Conservation (phyloP, 108 stramenopile species). For the Nitzschia sp. region DNA sequence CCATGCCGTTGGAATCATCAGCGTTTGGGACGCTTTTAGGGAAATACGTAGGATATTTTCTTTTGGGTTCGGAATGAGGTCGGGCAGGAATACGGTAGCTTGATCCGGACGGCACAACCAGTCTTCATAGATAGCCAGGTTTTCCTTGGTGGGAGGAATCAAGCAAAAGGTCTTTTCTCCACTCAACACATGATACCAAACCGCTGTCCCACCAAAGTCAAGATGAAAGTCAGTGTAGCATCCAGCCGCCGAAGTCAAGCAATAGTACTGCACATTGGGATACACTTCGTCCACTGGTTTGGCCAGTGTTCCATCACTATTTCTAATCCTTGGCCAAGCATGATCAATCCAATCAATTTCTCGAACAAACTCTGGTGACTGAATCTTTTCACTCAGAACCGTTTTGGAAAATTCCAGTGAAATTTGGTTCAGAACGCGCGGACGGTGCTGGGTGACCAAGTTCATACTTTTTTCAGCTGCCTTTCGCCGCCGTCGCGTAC, state of each 20-base stretch:
- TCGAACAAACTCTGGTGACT: constrained; percentile 73
- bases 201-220: constrained; percentile 94
- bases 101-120: constrained; percentile 79
- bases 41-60: constrained; percentile 45
- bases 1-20: constrained; percentile 91
- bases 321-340: constrained; percentile 62
- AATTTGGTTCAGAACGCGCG: constrained; percentile 66
- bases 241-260: constrained; percentile 81
- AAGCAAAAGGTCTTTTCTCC: constrained; percentile 87
- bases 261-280: constrained; percentile 84
- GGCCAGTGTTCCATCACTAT: constrained; percentile 8
- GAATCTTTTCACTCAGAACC: constrained; percentile 44
- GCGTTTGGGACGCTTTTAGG: constrained; percentile 71
- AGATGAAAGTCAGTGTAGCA: constrained; percentile 94
- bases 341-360: constrained; percentile 82
- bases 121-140: constrained; percentile 74
- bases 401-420: constrained; percentile 68
- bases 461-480: constrained; percentile 21
- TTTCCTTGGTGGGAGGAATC: constrained; percentile 70
- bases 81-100: constrained; percentile 55
- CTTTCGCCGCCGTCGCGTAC: neutral
- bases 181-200: constrained; percentile 90
- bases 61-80: constrained; percentile 33
- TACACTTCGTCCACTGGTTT: constrained; percentile 25
- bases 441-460: constrained; percentile 8